Evolutionary conservation across 148 eudicot genomes (phyloP).

Genomic region (Dysphania ambrosioides): DNA sequence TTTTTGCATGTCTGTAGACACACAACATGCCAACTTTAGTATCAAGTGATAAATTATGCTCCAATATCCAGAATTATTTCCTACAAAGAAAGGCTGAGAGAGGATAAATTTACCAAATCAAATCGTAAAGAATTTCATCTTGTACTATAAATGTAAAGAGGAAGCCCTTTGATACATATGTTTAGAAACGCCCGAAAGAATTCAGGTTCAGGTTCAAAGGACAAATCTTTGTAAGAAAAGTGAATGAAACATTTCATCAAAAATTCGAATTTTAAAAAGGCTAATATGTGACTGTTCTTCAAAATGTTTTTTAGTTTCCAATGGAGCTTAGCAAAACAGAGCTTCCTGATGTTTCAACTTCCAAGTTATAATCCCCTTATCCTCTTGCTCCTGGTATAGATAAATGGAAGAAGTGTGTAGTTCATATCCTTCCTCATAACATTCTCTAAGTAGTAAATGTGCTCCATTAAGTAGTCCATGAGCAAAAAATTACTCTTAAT

Average conservation of each 20-base stretch:
- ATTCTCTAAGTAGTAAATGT: background rate
- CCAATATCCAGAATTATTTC: background rate
- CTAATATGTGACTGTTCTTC: too few relatives aligned
- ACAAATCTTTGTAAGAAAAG: background rate
- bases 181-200: background rate
- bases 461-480: background rate
- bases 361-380: background rate
- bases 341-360: background rate
- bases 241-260: background rate
- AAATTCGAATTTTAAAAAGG: background rate
- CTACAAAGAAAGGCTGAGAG: background rate
- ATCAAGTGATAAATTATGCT: background rate
- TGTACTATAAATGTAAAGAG: background rate
- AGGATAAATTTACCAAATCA: background rate
- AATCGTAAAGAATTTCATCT: background rate
- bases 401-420: background rate
- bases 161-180: background rate
- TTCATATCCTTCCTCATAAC: background rate
- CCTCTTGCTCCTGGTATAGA: background rate
- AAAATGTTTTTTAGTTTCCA: background rate
- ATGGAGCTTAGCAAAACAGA: background rate
- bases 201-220: background rate
- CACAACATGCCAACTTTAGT: background rate
- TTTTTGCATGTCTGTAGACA: background rate
- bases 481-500: background rate